Conservation (phyloP, 2,329 filamentous ascomycete species). For the Clarireedia homoeocarpa region DNA sequence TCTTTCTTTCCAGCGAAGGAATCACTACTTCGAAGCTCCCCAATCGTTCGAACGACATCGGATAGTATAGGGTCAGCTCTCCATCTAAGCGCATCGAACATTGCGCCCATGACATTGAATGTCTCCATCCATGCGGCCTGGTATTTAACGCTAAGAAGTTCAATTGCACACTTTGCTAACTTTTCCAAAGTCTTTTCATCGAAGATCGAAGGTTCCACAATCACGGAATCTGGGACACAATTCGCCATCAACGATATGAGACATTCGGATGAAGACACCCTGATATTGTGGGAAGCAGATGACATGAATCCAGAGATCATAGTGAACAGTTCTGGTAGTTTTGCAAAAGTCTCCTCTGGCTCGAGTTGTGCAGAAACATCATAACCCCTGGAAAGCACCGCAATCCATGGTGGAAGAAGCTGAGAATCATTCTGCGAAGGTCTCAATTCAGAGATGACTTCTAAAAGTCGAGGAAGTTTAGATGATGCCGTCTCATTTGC, state of each 20-base stretch:
- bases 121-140: constrained; percentile 93
- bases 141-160: constrained; percentile 80
- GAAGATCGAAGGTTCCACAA: constrained; percentile 83
- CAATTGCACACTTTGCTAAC: constrained; percentile 63
- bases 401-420: constrained; percentile 91
- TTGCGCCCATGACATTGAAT: constrained; percentile 77
- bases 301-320: constrained; percentile 76
- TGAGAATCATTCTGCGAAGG: constrained; percentile 91
- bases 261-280: constrained; percentile 90
- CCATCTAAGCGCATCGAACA: constrained; percentile 85
- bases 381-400: constrained; percentile 87
- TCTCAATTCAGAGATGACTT: constrained; percentile 85
- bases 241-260: constrained; percentile 88
- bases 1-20: constrained; percentile 92
- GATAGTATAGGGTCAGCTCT: constrained; percentile 70
- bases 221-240: constrained; percentile 74
- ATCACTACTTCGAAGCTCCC: constrained; percentile 79
- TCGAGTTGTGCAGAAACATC: constrained; percentile 86
- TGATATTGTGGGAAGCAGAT: constrained; percentile 85
- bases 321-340: constrained; percentile 76
- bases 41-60: constrained; percentile 68
- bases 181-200: constrained; percentile 87
- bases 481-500: constrained; percentile 75
- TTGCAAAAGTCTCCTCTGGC: constrained; percentile 85
- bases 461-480: constrained; percentile 81